Evolutionary conservation across 805 yeast genomes (phyloP).

Genomic region (Nakazawaea wyomingensis): DNA sequence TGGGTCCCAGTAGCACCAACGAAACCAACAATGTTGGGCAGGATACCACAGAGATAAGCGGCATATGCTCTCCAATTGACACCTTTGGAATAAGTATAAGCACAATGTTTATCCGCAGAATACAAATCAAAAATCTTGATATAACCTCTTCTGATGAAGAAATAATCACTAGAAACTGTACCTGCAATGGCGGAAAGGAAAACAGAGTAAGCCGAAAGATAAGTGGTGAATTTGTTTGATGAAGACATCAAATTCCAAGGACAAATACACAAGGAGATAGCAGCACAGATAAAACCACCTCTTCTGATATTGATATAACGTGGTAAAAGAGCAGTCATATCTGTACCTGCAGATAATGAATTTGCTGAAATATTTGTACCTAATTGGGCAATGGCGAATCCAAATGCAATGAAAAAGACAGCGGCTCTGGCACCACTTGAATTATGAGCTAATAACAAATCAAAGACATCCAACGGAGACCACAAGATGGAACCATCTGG

Average conservation of each 20-base stretch:
- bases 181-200: constrained; percentile 84
- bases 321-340: constrained; percentile 62
- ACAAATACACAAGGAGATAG: constrained; percentile 62
- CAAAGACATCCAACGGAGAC: constrained; percentile 79
- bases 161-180: constrained; percentile 63
- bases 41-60: constrained; percentile 75
- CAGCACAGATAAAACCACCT: constrained; percentile 76
- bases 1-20: constrained; percentile 76
- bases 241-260: constrained; percentile 79
- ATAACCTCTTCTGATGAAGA: constrained; percentile 68
- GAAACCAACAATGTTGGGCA: constrained; percentile 83
- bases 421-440: constrained; percentile 68
- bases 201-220: constrained; percentile 74
- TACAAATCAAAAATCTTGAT: constrained; percentile 62
- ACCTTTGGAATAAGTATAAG: constrained; percentile 65
- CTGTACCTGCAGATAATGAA: constrained; percentile 68
- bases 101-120: constrained; percentile 33
- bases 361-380: constrained; percentile 76
- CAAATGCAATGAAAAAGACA: constrained; percentile 66
- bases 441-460: constrained; percentile 50
- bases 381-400: constrained; percentile 69
- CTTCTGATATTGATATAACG: constrained; percentile 67
- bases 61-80: constrained; percentile 79
- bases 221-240: constrained; percentile 71
- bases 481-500: constrained; percentile 64